Conservation (phyloP, 2,329 filamentous ascomycete species). For the Fusarium brachygibbosum region DNA sequence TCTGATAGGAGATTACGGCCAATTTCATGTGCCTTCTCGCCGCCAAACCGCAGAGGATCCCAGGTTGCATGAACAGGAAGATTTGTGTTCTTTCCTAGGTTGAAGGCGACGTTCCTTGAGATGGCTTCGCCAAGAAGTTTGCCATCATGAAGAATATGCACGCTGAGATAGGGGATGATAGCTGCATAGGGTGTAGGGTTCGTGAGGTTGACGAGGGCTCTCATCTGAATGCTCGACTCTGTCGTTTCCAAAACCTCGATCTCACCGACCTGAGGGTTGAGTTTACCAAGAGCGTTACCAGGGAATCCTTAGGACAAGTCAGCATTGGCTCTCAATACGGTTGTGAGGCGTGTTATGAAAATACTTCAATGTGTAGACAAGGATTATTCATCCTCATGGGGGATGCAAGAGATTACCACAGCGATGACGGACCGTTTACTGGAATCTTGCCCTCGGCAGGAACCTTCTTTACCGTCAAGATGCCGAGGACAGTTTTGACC, state of each 20-base stretch:
- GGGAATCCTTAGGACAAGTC: slow-evolving; percentile 67
- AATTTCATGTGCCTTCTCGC: slow-evolving; percentile 69
- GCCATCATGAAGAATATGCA: slow-evolving; percentile 80
- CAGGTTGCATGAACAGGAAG: slow-evolving; percentile 78
- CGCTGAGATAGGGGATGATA: slow-evolving; percentile 81
- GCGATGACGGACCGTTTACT: slow-evolving; percentile 90
- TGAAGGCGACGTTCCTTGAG: slow-evolving; percentile 72
- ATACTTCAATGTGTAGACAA: slow-evolving; percentile 49
- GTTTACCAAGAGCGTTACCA: slow-evolving; percentile 62
- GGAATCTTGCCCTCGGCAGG: slow-evolving; percentile 88
- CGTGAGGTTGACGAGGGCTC: slow-evolving; percentile 82
- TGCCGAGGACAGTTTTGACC: slow-evolving; percentile 84
- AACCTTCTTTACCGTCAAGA: slow-evolving; percentile 84
- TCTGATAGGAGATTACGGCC: slow-evolving; percentile 83
- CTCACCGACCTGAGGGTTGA: slow-evolving; percentile 75
- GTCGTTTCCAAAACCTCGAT: slow-evolving; percentile 81
- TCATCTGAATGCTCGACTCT: slow-evolving; percentile 76
- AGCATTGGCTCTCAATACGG: slow-evolving; percentile 48
- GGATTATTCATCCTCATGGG: slow-evolving; percentile 48
- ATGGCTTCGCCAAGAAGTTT: slow-evolving; percentile 82
- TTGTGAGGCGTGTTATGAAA: slow-evolving; percentile 48
- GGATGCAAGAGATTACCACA: slow-evolving; percentile 52
- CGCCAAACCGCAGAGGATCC: slow-evolving; percentile 75
- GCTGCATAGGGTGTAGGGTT: slow-evolving; percentile 93
- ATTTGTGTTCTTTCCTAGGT: slow-evolving; percentile 78